Conservation (phyloP, 345 rosid genomes). For the Kandelia obovata region DNA sequence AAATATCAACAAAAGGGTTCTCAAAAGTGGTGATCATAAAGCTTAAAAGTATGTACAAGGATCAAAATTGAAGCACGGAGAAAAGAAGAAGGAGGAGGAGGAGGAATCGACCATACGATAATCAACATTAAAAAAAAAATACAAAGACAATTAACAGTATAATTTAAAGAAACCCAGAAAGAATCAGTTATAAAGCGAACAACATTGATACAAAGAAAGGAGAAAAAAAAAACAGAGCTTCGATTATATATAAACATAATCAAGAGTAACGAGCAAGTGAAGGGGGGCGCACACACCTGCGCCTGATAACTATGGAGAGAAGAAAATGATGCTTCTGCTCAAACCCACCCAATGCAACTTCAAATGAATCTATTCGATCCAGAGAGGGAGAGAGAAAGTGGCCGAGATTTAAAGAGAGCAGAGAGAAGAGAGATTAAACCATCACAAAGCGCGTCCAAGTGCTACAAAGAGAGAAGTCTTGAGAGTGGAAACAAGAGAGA, state of each 20-base stretch:
- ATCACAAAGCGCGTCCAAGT: not conserved
- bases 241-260: not conserved
- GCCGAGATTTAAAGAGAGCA: no score
- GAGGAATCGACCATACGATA: not conserved
- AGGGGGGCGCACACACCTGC: conserved; percentile 19
- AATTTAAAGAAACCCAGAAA: not conserved
- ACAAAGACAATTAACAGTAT: not conserved
- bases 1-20: conserved; percentile 1
- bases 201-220: not conserved
- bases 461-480: not conserved
- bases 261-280: not conserved
- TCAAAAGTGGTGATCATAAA: not conserved
- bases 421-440: no score
- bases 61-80: not conserved
- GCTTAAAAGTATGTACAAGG: not conserved
- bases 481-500: conserved; percentile 4
- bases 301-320: conserved; percentile 15
- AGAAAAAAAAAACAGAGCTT: not conserved
- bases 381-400: not conserved
- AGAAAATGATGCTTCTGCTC: not conserved
- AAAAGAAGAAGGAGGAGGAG: not conserved
- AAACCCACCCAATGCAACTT: not conserved
- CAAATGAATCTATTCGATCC: not conserved
- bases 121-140: not conserved
- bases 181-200: not conserved